These are phyloP conservation scores for Boletus coccyginus DNA, from an alignment of 768 basidiomycete species.

Conservation along the genomic window DNA sequence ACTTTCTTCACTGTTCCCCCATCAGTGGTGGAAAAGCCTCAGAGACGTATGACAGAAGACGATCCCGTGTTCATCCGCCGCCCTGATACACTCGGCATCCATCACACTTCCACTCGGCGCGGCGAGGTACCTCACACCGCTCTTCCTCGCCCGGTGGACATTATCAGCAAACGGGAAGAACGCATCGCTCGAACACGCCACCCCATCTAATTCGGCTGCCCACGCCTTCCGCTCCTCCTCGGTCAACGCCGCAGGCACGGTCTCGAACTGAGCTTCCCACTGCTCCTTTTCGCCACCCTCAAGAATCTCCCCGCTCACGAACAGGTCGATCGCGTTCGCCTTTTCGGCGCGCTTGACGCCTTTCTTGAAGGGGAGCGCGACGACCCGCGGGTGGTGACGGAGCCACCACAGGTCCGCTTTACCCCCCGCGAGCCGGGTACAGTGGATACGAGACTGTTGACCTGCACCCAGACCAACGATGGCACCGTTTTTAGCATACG, in stretches of 20 bases:
- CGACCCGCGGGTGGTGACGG: slow-evolving; percentile 92
- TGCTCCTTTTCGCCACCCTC: slow-evolving; percentile 87
- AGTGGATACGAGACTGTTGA: slow-evolving; percentile 98
- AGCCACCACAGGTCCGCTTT: slow-evolving; percentile 99
- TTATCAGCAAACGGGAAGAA: slow-evolving; percentile 99
- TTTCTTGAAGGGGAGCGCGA: slow-evolving; percentile 92
- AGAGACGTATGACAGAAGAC: slow-evolving; percentile 89
- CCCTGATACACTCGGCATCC: slow-evolving; percentile 95
- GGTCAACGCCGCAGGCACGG: slow-evolving; percentile 59
- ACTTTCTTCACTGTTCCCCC: slow-evolving; percentile 3
- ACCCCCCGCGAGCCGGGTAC: slow-evolving; percentile 93
- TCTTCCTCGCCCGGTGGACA: slow-evolving; percentile 88
- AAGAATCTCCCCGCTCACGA: slow-evolving; percentile 84
- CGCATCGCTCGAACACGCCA: slow-evolving; percentile 93
- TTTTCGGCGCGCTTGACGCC: slow-evolving; percentile 98
- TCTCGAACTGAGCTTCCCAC: slow-evolving; percentile 89
- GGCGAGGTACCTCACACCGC: slow-evolving; percentile 89
- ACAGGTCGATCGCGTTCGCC: slow-evolving; percentile 97
- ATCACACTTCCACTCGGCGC: slow-evolving; percentile 94
- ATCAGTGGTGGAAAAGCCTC: slow-evolving; percentile 85
- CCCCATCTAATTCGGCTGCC: slow-evolving; percentile 71
- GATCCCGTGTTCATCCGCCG: slow-evolving; percentile 89
- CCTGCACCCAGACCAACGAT: slow-evolving; percentile 96
- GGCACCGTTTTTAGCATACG: slow-evolving; percentile 89
- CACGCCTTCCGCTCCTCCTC: slow-evolving; percentile 73